Conservation (phyloP, 208 protist species). For the Trypanosoma caninum region DNA sequence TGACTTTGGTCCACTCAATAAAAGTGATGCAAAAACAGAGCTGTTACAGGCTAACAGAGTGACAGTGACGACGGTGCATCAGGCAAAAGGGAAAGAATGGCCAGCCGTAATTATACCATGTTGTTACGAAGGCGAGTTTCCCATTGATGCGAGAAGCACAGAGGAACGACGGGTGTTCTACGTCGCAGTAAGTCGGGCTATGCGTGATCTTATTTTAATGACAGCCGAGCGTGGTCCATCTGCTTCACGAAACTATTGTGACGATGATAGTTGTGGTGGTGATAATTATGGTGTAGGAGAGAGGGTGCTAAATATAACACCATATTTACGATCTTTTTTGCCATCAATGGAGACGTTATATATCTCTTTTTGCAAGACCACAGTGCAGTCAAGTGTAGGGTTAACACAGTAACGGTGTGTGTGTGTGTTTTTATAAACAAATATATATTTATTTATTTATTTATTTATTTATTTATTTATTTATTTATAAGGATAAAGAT, state of each 20-base stretch:
- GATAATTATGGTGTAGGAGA: neutral
- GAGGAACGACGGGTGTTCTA: slow-evolving; percentile 88
- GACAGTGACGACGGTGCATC: slow-evolving; percentile 74
- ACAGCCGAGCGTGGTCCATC: slow-evolving; percentile 33
- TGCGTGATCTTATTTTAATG: slow-evolving; percentile 65
- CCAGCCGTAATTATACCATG: slow-evolving; percentile 68
- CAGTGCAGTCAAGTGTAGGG: too few relatives aligned
- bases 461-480: neutral
- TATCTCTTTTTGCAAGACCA: slow-evolving; percentile 2
- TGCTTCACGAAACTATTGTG: neutral
- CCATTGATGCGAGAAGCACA: slow-evolving; percentile 33
- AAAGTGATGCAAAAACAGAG: neutral
- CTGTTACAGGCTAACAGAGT: slow-evolving; percentile 11
- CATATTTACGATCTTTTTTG: slow-evolving; percentile 35
- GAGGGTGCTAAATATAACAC: slow-evolving; percentile 31
- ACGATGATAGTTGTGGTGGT: neutral
- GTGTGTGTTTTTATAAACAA: neutral
- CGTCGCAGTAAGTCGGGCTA: slow-evolving; percentile 85
- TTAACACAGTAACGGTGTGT: slow-evolving; percentile 1
- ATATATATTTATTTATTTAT: neutral
- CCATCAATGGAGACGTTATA: slow-evolving; percentile 10
- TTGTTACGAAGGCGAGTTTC: slow-evolving; percentile 78
- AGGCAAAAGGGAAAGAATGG: slow-evolving; percentile 89
- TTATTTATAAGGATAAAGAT: neutral
- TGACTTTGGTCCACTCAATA: slow-evolving; percentile 61